Conservation (phyloP, 192 early-diverging fungal genomes). For the Backusella parvicylindrica region DNA sequence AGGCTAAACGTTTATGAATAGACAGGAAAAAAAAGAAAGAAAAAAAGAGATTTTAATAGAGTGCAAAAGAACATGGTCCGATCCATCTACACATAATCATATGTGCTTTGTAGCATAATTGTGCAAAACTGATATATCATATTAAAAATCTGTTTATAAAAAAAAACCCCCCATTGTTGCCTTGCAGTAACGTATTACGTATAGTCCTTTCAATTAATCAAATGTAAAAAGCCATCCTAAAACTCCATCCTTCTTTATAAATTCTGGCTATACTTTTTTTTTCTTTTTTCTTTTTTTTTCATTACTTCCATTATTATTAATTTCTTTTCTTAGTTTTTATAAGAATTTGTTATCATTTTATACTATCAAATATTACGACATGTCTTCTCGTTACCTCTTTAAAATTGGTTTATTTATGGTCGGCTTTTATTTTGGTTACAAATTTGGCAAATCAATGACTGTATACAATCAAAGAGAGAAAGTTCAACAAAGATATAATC, state of each 20-base stretch:
- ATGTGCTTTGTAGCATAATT: too few relatives aligned
- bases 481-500: background rate
- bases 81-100: too few relatives aligned
- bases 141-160: too few relatives aligned
- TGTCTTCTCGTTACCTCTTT: background rate
- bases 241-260: background rate
- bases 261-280: background rate
- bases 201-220: background rate
- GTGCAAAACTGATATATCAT: too few relatives aligned
- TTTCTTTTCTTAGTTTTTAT: background rate
- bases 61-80: too few relatives aligned
- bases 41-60: background rate
- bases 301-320: background rate
- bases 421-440: background rate
- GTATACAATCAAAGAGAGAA: background rate
- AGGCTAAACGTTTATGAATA: slow-evolving; percentile 15
- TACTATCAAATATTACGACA: background rate
- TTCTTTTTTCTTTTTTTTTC: background rate
- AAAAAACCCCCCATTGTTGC: too few relatives aligned
- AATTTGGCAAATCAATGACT: background rate
- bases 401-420: background rate
- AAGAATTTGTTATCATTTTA: background rate
- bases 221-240: background rate
- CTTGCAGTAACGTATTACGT: too few relatives aligned
- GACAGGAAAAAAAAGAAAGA: background rate